Conservation (phyloP, 148 eudicot species). For the Camellia japonica region DNA sequence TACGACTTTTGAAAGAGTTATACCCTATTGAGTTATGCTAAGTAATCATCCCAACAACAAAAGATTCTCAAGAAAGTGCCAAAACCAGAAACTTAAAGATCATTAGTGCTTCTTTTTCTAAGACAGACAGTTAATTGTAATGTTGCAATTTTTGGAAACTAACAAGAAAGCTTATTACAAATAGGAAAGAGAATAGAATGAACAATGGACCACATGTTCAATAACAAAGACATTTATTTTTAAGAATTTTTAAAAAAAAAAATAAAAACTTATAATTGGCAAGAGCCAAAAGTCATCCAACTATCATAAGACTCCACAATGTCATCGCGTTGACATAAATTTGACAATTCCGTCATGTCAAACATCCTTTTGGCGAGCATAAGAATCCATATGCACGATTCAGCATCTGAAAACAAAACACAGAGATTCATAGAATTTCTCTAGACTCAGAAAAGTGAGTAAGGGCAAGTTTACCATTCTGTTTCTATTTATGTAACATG, state of each 20-base stretch:
- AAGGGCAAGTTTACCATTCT: too few species aligned
- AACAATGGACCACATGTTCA: neutral
- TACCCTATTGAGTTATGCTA: neutral
- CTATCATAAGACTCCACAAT: neutral
- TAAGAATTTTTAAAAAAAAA: too few species aligned
- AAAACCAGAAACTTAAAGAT: neutral
- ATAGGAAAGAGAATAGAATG: neutral
- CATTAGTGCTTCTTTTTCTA: neutral
- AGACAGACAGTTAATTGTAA: neutral
- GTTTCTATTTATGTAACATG: too few species aligned
- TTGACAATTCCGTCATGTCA: neutral
- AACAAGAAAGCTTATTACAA: neutral
- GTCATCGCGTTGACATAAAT: neutral
- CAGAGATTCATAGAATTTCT: neutral
- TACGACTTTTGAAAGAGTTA: neutral
- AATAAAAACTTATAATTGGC: too few species aligned
- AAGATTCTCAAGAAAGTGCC: conserved; percentile 5
- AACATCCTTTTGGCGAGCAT: neutral
- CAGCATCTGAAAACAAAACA: neutral
- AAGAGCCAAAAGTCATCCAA: neutral
- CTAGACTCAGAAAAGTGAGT: too few species aligned
- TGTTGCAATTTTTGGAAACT: neutral
- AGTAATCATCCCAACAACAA: neutral
- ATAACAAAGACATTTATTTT: too few species aligned
- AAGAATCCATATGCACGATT: neutral